These are phyloP conservation scores for Amniculicola lignicola DNA, from an alignment of 495 filamentous ascomycete genomes.

Conservation along the genomic window DNA sequence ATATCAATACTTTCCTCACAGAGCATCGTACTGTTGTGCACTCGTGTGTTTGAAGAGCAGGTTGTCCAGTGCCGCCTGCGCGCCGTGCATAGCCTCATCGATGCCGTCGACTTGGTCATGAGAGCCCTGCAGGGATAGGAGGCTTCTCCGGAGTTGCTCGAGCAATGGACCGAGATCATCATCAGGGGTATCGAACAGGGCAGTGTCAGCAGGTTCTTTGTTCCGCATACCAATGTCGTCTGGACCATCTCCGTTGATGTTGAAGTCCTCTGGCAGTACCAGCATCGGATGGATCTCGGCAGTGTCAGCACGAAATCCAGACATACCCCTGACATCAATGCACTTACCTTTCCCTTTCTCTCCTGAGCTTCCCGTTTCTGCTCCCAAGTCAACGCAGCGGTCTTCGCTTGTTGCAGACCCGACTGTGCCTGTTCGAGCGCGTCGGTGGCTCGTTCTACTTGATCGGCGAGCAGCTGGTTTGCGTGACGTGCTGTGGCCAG, in stretches of 20 bases:
- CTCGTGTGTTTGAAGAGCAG: conserved; percentile 31
- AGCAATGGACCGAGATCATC: conserved; percentile 34
- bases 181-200: conserved; percentile 35
- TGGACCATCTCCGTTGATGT: conserved; percentile 28
- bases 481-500: conserved; percentile 55
- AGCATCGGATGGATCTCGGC: too few relatives aligned
- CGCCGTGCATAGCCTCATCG: conserved; percentile 49
- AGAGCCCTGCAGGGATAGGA: conserved; percentile 58
- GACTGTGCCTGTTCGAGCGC: conserved; percentile 52
- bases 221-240: conserved; percentile 31
- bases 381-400: conserved; percentile 52
- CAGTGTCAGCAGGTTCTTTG: background rate
- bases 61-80: conserved; percentile 51
- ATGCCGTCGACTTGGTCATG: conserved; percentile 52
- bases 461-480: conserved; percentile 52
- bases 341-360: conserved; percentile 44
- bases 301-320: too few relatives aligned
- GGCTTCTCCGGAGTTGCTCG: conserved; percentile 53
- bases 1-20: conserved; percentile 26
- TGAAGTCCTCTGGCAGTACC: conserved; percentile 6
- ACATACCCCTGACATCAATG: too few relatives aligned
- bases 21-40: conserved; percentile 25
- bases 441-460: conserved; percentile 54
- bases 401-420: conserved; percentile 53
- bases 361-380: conserved; percentile 46